Conservation (phyloP, 225 moss, liverwort and hornwort species). For the Lunularia cruciata region DNA sequence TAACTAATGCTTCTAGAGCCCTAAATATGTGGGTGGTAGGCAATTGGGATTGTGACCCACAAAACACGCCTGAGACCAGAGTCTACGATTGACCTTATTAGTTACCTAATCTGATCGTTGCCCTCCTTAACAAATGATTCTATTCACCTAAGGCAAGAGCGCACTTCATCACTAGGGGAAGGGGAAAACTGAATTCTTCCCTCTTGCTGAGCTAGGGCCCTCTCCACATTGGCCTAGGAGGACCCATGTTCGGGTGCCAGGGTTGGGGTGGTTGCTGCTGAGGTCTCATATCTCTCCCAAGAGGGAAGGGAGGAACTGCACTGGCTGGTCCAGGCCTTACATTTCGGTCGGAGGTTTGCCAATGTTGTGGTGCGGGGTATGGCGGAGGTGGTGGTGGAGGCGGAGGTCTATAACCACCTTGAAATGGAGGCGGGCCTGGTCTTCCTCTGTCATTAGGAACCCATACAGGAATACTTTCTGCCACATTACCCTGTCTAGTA, state of each 20-base stretch:
- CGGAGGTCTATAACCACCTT: conserved; percentile 26
- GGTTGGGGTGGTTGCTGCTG: conserved; percentile 35
- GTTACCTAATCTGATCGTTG: too few relatives aligned
- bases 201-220: too few relatives aligned
- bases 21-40: too few relatives aligned
- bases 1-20: too few relatives aligned
- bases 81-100: too few relatives aligned
- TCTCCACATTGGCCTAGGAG: conserved; percentile 39
- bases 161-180: too few relatives aligned
- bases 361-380: conserved; percentile 19
- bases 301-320: conserved; percentile 20
- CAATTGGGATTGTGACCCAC: too few relatives aligned
- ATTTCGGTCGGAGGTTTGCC: conserved; percentile 31
- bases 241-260: conserved; percentile 33
- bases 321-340: conserved; percentile 19
- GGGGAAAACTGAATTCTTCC: too few relatives aligned
- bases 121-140: too few relatives aligned
- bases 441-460: conserved; percentile 35
- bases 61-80: too few relatives aligned
- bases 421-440: conserved; percentile 26
- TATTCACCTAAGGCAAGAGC: too few relatives aligned
- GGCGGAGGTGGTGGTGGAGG: conserved; percentile 30
- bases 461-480: conserved; percentile 30
- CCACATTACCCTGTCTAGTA: conserved; percentile 25
- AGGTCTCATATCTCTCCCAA: conserved; percentile 37